Evolutionary conservation across 177 flowering plant species (phyloP), one percentile per base, ranked within the genome.

Genomic region (Telopea speciosissima): DNA sequence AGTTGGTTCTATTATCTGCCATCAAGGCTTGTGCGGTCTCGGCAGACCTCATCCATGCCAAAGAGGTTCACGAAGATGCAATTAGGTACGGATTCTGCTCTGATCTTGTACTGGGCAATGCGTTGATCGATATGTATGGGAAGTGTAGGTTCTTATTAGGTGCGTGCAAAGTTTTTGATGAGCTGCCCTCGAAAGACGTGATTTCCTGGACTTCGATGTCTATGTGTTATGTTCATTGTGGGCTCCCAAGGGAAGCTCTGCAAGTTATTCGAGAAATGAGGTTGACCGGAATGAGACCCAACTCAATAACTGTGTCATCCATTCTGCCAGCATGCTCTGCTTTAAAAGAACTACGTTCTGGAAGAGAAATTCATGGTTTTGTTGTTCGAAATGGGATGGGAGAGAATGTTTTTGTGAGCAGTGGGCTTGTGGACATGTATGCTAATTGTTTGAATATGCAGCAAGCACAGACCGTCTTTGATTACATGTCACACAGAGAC

Each of bases 361-460:
- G 91, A 24, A 76, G 73, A 70, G 83, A 82, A 73, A 75, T 85
- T 70, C 91, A 87, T 73, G 89, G 88, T 54, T 81, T 79, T 76
- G 82, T 73, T 11, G 65, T 88, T 24, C 83, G 75, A 66, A 77
- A 80, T 73, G 84, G 81, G 42, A 62, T 85, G 78, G 84, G 62
- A 24, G 83, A 69, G 23, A 86, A 86, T 77, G 77, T 81, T 21
- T 85, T 82, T 71, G 83, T 88, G 62, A 80, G 70, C 62, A 83
- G 86, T 72, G 87, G 84, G 25, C 83, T 88, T 56, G 85, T 86
- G 33, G 77, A 82, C 40, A 80, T 86, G 86, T 88, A 88, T 77
- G 83, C 88, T 9, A 83, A 81, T 69, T 87, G 88, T 77, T 76
- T 69, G 62, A 70, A 87, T 54, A 65, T 82, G 6, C 67, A 40